A percentile compares a stretch with the other conserved stretches of the same genome.
Conservation (phyloP, 2,329 filamentous ascomycete species). For the Rachicladosporium sp. region DNA sequence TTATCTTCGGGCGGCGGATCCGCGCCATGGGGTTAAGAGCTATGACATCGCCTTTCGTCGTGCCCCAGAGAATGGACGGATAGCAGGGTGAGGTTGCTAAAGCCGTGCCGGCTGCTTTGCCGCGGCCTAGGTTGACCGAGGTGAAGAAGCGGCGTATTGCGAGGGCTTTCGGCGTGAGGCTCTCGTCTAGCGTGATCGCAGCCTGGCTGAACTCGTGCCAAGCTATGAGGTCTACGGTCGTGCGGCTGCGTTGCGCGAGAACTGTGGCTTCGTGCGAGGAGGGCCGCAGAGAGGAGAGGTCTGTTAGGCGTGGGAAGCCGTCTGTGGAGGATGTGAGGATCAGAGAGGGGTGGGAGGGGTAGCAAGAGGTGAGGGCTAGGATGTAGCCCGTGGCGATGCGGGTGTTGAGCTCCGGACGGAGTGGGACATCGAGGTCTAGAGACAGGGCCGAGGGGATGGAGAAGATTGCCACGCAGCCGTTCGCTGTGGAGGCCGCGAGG, state of each 20-base stretch:
- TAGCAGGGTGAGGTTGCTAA: conserved; percentile 41
- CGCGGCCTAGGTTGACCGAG: conserved; percentile 26
- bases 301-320: conserved; percentile 43
- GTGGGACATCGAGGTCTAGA: conserved; percentile 23
- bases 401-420: conserved; percentile 32
- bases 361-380: conserved; percentile 35
- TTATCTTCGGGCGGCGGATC: conserved; percentile 37
- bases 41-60: conserved; percentile 38
- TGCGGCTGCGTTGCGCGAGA: conserved; percentile 36
- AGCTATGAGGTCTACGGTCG: conserved; percentile 35
- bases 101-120: conserved; percentile 26
- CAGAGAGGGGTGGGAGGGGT: conserved; percentile 41
- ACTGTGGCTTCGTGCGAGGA: conserved; percentile 34
- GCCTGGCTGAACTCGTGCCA: conserved; percentile 46
- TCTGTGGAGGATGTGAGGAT: conserved; percentile 42
- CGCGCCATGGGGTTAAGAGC: conserved; percentile 41
- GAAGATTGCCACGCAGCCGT: conserved; percentile 46
- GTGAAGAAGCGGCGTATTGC: conserved; percentile 42
- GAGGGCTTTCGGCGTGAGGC: conserved; percentile 36
- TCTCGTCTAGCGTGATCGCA: conserved; percentile 44
- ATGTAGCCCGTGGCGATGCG: conserved; percentile 36
- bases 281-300: conserved; percentile 34
- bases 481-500: conserved; percentile 43
- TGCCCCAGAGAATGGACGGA: conserved; percentile 41
- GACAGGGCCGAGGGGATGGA: conserved; percentile 26